Evolutionary conservation across 192 early-diverging fungal genomes (phyloP).

Genomic region (Lunasporangiospora selenospora): DNA sequence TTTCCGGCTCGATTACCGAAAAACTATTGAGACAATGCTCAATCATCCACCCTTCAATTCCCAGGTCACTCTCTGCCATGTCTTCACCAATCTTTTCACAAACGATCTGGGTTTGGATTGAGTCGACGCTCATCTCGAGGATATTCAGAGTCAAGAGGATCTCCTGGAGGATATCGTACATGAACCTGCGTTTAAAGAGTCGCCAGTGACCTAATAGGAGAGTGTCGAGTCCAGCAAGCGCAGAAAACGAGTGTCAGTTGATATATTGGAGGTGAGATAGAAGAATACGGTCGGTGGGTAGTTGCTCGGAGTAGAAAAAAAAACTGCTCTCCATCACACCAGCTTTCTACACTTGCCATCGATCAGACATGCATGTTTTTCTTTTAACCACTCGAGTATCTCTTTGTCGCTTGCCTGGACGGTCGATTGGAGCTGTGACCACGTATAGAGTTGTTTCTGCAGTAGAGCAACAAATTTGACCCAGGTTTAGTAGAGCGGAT

Average conservation of each 20-base stretch:
- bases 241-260: no score
- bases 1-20: no score
- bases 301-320: no score
- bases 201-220: constrained; percentile 45
- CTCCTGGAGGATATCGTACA: constrained; percentile 40
- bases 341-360: constrained; percentile 19
- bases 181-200: constrained; percentile 30
- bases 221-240: no score
- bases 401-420: constrained; percentile 58
- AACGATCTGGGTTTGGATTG: constrained; percentile 4
- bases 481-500: no score
- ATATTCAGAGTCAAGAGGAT: constrained; percentile 23
- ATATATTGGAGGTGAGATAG: no score
- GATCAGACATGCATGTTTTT: constrained; percentile 44
- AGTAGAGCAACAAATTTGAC: neutral
- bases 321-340: no score
- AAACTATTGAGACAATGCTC: constrained; percentile 31
- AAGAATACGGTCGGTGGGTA: neutral
- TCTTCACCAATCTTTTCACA: constrained; percentile 12
- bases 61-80: constrained; percentile 2
- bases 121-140: constrained; percentile 11
- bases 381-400: constrained; percentile 46
- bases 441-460: constrained; percentile 43
- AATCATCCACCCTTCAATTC: constrained; percentile 39
- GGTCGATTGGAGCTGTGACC: constrained; percentile 41